phyloP scores from a whole-genome alignment of 345 rosid species.

The Geranium rotundifolium region DNA sequence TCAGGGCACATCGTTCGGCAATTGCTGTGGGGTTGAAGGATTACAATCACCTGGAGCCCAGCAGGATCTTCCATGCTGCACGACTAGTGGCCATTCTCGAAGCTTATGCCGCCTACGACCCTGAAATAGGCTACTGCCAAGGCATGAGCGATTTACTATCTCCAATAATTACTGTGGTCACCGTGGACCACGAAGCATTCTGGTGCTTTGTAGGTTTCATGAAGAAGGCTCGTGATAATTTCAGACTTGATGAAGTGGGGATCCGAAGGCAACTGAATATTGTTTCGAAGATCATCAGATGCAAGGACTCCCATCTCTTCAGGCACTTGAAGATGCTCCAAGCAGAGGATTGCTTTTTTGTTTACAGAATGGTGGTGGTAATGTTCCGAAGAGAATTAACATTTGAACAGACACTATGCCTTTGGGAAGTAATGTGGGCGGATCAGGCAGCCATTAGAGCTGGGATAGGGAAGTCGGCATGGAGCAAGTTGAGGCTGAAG shows the following conservation, averaged over 20 bases:
- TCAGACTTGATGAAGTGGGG: constrained; percentile 73
- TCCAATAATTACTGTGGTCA: constrained; percentile 64
- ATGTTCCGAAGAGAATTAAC: constrained; percentile 68
- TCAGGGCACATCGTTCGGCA: constrained; percentile 51
- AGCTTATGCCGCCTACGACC: constrained; percentile 82
- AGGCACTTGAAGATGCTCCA: constrained; percentile 63
- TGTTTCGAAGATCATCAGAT: constrained; percentile 65
- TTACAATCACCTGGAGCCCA: constrained; percentile 64
- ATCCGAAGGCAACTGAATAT: constrained; percentile 65
- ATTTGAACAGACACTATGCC: constrained; percentile 59
- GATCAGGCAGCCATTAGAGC: constrained; percentile 78
- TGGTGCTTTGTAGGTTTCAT: constrained; percentile 61
- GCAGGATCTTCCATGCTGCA: constrained; percentile 82
- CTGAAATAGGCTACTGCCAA: constrained; percentile 96
- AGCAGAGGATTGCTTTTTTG: constrained; percentile 82
- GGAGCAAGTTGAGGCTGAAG: constrained; percentile 72
- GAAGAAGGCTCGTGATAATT: constrained; percentile 81
- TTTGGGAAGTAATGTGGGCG: constrained; percentile 94
- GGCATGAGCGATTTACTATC: constrained; percentile 98
- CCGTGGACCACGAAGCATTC: constrained; percentile 80
- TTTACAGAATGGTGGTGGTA: constrained; percentile 81
- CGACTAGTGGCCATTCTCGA: constrained; percentile 85
- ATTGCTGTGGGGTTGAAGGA: constrained; percentile 72
- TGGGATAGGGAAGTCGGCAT: constrained; percentile 64
- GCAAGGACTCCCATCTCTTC: constrained; percentile 75